Percentiles rank a stretch among this genome's conserved stretches.
Evolutionary conservation across 352 stramenopile genomes (phyloP).

Genomic region (Halophytophthora polymorphica): DNA sequence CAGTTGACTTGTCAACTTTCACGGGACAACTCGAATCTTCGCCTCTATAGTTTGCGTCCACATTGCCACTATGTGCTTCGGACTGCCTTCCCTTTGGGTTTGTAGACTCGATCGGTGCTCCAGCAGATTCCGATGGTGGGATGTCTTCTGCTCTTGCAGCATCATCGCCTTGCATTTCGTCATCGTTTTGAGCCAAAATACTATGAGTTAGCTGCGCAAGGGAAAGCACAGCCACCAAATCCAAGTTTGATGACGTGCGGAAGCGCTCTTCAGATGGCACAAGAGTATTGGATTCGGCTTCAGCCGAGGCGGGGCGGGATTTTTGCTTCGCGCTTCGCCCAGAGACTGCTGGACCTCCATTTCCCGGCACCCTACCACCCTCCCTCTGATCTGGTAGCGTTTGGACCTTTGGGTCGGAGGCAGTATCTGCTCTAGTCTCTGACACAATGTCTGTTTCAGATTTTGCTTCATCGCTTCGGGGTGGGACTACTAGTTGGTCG

Average conservation of each 20-base stretch:
- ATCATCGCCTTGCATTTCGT: conserved; percentile 4
- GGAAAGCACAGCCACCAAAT: conserved; percentile 18
- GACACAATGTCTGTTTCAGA: neutral
- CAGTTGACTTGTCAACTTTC: conserved; percentile 1
- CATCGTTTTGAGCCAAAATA: conserved; percentile 31
- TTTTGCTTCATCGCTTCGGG: neutral
- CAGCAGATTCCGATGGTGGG: neutral
- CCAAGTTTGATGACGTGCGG: conserved; percentile 18
- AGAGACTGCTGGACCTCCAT: neutral
- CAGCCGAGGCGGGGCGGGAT: neutral
- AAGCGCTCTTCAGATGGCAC: conserved; percentile 13
- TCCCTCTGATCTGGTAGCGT: neutral
- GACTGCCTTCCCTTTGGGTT: conserved; percentile 3
- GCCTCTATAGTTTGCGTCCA: neutral
- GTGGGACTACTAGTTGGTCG: conserved; percentile 30
- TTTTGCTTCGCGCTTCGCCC: neutral
- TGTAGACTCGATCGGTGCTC: neutral
- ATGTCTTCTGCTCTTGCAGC: neutral
- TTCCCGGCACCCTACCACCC: neutral
- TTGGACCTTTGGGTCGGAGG: neutral
- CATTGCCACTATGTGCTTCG: neutral
- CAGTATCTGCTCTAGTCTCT: neutral
- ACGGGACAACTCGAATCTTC: neutral
- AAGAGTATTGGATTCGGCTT: neutral
- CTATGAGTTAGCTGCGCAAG: conserved; percentile 22